A percentile compares a stretch with the other conserved stretches of the same genome.
Conservation (phyloP, 768 basidiomycete genomes). For the Lyophyllum atratum region DNA sequence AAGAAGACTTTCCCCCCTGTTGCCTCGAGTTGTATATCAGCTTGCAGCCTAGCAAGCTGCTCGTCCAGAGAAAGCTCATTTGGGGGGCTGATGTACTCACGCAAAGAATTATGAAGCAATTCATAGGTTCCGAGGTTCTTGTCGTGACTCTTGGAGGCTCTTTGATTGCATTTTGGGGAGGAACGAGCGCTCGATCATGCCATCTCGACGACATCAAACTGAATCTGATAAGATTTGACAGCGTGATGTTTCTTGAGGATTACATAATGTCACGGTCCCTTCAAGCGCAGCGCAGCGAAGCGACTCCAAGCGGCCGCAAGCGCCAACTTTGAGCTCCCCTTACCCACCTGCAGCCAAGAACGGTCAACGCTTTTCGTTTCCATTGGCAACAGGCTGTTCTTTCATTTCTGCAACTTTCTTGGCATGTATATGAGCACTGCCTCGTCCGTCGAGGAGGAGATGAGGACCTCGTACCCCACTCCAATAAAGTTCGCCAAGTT, state of each 20-base stretch:
- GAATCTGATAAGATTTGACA: not conserved
- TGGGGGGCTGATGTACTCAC: not conserved
- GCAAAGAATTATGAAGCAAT: not conserved
- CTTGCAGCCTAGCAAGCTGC: not conserved
- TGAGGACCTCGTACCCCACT: not conserved
- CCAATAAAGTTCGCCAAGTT: not conserved
- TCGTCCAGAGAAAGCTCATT: conserved; percentile 2
- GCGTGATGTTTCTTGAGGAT: not conserved
- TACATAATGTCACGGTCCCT: not conserved
- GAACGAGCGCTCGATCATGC: not conserved
- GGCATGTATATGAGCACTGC: too few species aligned
- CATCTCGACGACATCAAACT: not conserved
- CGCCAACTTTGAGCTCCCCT: not conserved
- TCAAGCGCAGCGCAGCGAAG: not conserved
- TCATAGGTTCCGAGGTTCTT: not conserved
- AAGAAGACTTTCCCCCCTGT: not conserved
- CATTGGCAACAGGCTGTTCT: too few species aligned
- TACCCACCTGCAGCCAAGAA: too few species aligned
- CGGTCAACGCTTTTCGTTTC: too few species aligned
- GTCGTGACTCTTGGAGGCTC: conserved; percentile 2
- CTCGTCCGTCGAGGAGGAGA: not conserved
- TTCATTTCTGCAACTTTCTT: too few species aligned
- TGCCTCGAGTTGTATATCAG: not conserved
- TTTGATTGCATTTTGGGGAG: not conserved
- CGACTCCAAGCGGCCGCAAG: not conserved